These are phyloP conservation scores for Serpula lacrymans DNA, from an alignment of 768 basidiomycete genomes.

Conservation along the genomic window DNA sequence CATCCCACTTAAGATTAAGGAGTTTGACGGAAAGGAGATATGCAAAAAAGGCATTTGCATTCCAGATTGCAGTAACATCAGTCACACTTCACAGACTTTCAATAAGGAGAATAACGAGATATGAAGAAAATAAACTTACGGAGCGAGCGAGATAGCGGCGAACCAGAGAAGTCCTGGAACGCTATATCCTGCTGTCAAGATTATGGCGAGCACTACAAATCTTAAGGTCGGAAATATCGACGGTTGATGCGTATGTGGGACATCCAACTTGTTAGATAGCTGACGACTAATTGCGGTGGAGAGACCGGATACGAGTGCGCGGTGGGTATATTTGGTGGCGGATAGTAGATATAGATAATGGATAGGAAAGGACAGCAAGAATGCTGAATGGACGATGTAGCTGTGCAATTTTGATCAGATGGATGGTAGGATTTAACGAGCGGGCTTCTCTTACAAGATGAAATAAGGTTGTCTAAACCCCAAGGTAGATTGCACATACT, in stretches of 20 bases:
- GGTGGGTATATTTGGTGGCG: constrained; percentile 45
- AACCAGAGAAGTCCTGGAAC: constrained; percentile 76
- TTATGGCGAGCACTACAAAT: constrained; percentile 31
- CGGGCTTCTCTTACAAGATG: constrained; percentile 59
- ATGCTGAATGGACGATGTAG: constrained; percentile 83
- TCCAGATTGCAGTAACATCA: constrained; percentile 87
- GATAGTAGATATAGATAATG: constrained; percentile 68
- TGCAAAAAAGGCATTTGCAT: constrained; percentile 88
- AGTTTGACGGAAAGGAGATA: constrained; percentile 82
- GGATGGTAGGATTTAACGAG: constrained; percentile 6
- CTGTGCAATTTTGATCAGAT: constrained; percentile 34
- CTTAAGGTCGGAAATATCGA: constrained; percentile 24
- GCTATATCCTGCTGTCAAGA: constrained; percentile 45
- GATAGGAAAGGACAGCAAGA: constrained; percentile 75
- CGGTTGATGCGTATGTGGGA: constrained; percentile 11
- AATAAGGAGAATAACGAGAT: background rate
- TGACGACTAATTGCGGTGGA: constrained; percentile 40
- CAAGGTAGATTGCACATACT: constrained; percentile 79
- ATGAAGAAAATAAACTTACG: constrained; percentile 52
- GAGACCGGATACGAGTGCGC: constrained; percentile 51
- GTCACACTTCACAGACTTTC: constrained; percentile 50
- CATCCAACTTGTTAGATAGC: constrained; percentile 9
- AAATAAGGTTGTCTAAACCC: constrained; percentile 88
- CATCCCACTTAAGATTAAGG: constrained; percentile 60
- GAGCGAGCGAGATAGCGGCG: constrained; percentile 59